Percentiles rank a stretch among this genome's conserved stretches.
These are phyloP conservation scores for Voacanga thouarsii DNA, from an alignment of 257 asterid genomes.

Conservation along the genomic window DNA sequence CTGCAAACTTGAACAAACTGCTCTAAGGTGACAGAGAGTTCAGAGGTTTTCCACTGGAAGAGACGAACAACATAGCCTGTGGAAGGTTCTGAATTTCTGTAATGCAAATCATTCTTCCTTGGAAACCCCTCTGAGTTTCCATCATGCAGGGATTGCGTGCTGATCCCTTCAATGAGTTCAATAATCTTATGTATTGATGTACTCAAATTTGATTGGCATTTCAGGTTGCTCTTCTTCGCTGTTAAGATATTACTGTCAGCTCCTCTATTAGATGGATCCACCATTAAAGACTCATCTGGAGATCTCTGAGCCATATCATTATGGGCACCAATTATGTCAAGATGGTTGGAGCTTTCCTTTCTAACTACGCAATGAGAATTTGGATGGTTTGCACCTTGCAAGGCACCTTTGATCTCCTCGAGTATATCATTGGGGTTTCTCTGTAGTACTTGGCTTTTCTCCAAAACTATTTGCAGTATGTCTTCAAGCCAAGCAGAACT, in stretches of 20 bases:
- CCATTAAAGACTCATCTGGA: constrained; percentile 17
- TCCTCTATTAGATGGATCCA: constrained; percentile 29
- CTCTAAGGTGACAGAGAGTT: constrained; percentile 45
- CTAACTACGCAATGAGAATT: constrained; percentile 7
- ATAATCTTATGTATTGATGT: constrained; percentile 49
- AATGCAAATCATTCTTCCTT: constrained; percentile 32
- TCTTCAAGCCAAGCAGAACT: constrained; percentile 30
- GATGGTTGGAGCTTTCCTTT: constrained; percentile 13
- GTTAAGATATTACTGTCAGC: constrained; percentile 21
- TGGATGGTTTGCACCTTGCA: constrained; percentile 20
- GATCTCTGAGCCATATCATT: constrained; percentile 19
- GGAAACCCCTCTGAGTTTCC: constrained; percentile 27
- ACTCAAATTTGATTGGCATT: constrained; percentile 30
- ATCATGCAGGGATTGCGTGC: constrained; percentile 36
- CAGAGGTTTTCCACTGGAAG: constrained; percentile 76
- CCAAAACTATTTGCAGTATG: constrained; percentile 42
- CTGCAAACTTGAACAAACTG: constrained; percentile 53
- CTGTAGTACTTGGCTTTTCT: constrained; percentile 33
- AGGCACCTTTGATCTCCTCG: constrained; percentile 45
- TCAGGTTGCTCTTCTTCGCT: constrained; percentile 28
- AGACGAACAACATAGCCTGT: constrained; percentile 50
- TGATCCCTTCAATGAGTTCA: constrained; percentile 69
- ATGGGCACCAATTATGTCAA: constrained; percentile 16
- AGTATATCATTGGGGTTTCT: constrained; percentile 42
- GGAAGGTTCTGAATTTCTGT: constrained; percentile 33